phyloP scores from a whole-genome alignment of 805 yeast species.

The Metschnikowia anglica region DNA sequence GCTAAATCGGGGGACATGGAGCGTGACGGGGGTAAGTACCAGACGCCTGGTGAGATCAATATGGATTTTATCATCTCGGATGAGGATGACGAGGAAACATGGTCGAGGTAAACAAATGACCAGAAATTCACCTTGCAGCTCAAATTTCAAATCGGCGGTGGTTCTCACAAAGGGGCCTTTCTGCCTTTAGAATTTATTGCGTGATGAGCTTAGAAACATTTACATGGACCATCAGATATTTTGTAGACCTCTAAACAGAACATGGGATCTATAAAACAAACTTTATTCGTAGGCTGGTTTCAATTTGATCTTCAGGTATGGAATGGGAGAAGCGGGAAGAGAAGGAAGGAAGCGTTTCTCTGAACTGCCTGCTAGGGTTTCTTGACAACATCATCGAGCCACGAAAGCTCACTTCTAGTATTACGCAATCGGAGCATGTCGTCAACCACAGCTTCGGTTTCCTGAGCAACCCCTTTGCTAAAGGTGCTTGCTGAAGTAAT shows the following conservation, averaged over 20 bases:
- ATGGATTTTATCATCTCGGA: slow-evolving; percentile 20
- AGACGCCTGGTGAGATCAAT: slow-evolving; percentile 17
- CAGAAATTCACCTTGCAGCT: no score
- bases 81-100: slow-evolving; percentile 19
- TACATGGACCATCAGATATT: no score
- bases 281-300: no score
- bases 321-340: no score
- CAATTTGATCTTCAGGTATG: no score
- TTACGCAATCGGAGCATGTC: slow-evolving; percentile 12
- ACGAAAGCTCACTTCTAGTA: slow-evolving; percentile 13
- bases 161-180: no score
- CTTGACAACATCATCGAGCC: slow-evolving; percentile 14
- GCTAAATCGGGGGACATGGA: slow-evolving; percentile 6
- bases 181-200: no score
- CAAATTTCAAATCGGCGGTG: not conserved
- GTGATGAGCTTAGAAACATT: no score
- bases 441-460: slow-evolving; percentile 8
- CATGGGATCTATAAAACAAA: no score
- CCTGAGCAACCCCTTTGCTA: slow-evolving; percentile 2
- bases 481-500: slow-evolving; percentile 16
- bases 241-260: no score
- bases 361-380: not conserved
- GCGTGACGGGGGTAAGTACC: slow-evolving; percentile 18
- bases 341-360: not conserved
- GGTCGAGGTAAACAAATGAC: not conserved